phyloP scores from a whole-genome alignment of 257 asterid genomes.

The Ilex aquifolium region DNA sequence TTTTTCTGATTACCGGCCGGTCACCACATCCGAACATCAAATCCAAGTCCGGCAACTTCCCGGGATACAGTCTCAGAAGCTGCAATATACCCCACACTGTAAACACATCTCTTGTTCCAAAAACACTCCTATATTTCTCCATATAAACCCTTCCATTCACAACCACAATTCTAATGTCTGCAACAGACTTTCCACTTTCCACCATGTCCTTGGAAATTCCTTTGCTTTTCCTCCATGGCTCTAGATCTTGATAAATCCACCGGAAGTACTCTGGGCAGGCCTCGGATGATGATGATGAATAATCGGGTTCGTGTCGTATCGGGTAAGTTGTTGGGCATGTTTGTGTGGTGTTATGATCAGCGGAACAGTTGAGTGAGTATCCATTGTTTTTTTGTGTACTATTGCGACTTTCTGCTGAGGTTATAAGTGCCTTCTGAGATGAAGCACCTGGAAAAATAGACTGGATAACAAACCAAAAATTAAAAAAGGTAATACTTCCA shows the following conservation, averaged over 20 bases:
- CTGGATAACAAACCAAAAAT: too few species aligned
- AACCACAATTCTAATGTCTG: slow-evolving; percentile 51
- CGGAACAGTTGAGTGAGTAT: slow-evolving; percentile 30
- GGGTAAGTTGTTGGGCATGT: slow-evolving; percentile 36
- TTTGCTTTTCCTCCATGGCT: slow-evolving; percentile 59
- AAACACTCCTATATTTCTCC: slow-evolving; percentile 41
- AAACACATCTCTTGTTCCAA: slow-evolving; percentile 71
- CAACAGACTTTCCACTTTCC: slow-evolving; percentile 34
- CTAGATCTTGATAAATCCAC: slow-evolving; percentile 87
- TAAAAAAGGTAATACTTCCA: too few species aligned
- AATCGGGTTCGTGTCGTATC: background rate
- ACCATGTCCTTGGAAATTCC: slow-evolving; percentile 59
- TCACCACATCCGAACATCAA: slow-evolving; percentile 62
- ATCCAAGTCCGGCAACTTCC: slow-evolving; percentile 59
- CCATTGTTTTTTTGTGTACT: slow-evolving; percentile 5
- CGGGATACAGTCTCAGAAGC: slow-evolving; percentile 75
- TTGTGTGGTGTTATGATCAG: too few species aligned
- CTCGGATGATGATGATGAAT: slow-evolving; percentile 6
- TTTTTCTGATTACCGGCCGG: slow-evolving; percentile 40
- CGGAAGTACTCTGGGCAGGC: slow-evolving; percentile 66
- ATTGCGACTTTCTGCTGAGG: too few species aligned
- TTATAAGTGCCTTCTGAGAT: too few species aligned
- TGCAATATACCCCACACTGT: slow-evolving; percentile 88
- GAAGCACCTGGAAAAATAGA: too few species aligned
- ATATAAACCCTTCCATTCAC: slow-evolving; percentile 51